A percentile compares a stretch with the other conserved stretches of the same genome.
phyloP scores from a whole-genome alignment of 768 basidiomycete genomes.

The Lactarius vividus region DNA sequence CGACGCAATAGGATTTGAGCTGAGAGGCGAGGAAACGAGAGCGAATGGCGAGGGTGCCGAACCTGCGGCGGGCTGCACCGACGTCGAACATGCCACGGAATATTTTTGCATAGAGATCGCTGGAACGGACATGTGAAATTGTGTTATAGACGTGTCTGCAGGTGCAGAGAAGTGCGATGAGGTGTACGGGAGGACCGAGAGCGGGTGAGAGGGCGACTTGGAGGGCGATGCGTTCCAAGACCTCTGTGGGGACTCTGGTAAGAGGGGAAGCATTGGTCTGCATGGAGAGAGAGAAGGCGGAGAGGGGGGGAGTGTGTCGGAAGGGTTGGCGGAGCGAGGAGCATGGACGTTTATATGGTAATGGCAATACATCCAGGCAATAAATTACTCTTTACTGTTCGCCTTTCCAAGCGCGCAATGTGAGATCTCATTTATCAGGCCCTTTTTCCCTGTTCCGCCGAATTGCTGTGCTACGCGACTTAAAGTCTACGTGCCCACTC shows the following conservation, averaged over 20 bases:
- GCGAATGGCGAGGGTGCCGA: slow-evolving; percentile 41
- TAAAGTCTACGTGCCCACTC: background rate
- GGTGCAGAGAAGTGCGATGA: slow-evolving; percentile 50
- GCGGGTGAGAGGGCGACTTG: slow-evolving; percentile 41
- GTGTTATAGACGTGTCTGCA: slow-evolving; percentile 40
- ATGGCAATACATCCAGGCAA: slow-evolving; percentile 12
- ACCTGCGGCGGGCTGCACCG: slow-evolving; percentile 50
- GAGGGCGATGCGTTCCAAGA: slow-evolving; percentile 52
- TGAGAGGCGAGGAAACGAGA: slow-evolving; percentile 38
- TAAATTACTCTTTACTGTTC: slow-evolving; percentile 7
- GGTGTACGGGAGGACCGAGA: slow-evolving; percentile 45
- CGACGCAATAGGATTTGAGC: slow-evolving; percentile 40
- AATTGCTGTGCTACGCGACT: background rate
- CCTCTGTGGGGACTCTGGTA: slow-evolving; percentile 40
- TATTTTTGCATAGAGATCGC: slow-evolving; percentile 50
- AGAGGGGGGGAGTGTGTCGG: slow-evolving; percentile 9
- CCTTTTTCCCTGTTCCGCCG: background rate
- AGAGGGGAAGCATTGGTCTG: slow-evolving; percentile 9
- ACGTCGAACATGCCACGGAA: slow-evolving; percentile 58
- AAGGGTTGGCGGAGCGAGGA: slow-evolving; percentile 16
- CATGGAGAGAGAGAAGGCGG: slow-evolving; percentile 10
- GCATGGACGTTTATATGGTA: slow-evolving; percentile 23
- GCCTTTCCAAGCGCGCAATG: background rate
- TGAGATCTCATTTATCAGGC: background rate
- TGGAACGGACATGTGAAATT: slow-evolving; percentile 36